Evolutionary conservation across 2,329 filamentous ascomycete species (phyloP).

Genomic region (Ceratocystis cubensis): DNA sequence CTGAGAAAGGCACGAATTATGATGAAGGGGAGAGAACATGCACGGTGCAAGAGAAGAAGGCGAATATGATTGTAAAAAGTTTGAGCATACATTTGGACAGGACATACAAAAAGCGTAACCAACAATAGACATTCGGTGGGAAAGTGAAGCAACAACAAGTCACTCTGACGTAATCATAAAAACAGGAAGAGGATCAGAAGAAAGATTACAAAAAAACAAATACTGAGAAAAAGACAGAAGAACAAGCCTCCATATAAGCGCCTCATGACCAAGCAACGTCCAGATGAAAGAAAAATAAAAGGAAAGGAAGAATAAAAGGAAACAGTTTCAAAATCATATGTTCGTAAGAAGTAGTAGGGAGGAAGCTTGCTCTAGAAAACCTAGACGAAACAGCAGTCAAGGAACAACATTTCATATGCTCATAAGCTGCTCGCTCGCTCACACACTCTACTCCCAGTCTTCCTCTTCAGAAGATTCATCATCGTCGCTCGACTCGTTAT

Average conservation of each 20-base stretch:
- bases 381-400: neutral
- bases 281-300: constrained; percentile 15
- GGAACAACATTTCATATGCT: no score
- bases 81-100: neutral
- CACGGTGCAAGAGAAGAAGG: neutral
- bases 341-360: constrained; percentile 11
- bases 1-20: neutral
- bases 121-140: neutral
- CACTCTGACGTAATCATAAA: neutral
- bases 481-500: constrained; percentile 44
- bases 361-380: no score
- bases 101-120: constrained; percentile 15
- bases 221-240: neutral
- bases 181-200: neutral
- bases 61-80: neutral
- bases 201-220: neutral
- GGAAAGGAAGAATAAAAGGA: constrained; percentile 1
- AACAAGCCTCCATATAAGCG: constrained; percentile 12
- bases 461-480: constrained; percentile 47
- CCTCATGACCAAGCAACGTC: constrained; percentile 5
- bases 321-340: constrained; percentile 8
- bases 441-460: constrained; percentile 55
- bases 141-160: neutral
- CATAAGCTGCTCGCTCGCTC: neutral
- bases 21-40: neutral